phyloP scores from a whole-genome alignment of 2,329 filamentous ascomycete species.

The Paecilomyces sp. region DNA sequence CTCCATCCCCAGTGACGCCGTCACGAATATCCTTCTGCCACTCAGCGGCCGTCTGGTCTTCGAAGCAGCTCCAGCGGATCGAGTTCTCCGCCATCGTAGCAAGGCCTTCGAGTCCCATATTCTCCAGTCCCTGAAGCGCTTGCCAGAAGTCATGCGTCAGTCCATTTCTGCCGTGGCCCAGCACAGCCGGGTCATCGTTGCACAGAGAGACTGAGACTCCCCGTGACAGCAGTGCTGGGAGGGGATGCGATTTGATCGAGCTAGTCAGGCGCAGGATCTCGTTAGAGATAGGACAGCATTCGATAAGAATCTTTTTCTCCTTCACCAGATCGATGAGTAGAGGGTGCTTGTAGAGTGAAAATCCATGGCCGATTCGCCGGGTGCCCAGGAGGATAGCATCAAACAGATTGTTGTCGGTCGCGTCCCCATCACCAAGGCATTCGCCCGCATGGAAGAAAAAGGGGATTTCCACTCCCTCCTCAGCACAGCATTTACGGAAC shows the following conservation, averaged over 20 bases:
- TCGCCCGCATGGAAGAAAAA: constrained; percentile 97
- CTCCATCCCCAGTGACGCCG: constrained; percentile 62
- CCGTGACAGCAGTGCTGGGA: constrained; percentile 76
- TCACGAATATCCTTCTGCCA: constrained; percentile 69
- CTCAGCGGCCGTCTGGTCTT: constrained; percentile 63
- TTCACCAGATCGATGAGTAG: constrained; percentile 82
- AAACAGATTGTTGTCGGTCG: constrained; percentile 76
- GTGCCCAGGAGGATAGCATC: constrained; percentile 84
- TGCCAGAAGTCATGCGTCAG: constrained; percentile 95
- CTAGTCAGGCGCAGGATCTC: constrained; percentile 75
- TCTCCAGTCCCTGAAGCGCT: constrained; percentile 83
- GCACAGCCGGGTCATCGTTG: constrained; percentile 85
- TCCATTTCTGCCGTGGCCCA: constrained; percentile 73
- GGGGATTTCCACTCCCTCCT: constrained; percentile 72
- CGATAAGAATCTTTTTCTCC: constrained; percentile 78
- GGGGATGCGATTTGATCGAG: constrained; percentile 68
- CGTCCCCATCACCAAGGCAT: constrained; percentile 69
- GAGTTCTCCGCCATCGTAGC: constrained; percentile 88
- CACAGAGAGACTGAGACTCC: constrained; percentile 78
- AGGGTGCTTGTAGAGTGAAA: constrained; percentile 85
- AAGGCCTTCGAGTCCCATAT: constrained; percentile 78
- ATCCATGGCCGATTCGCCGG: constrained; percentile 81
- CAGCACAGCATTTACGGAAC: constrained; percentile 79
- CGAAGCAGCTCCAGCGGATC: constrained; percentile 80
- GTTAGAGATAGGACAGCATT: constrained; percentile 87